A percentile compares a stretch with the other conserved stretches of the same genome.
Conservation (phyloP, 2,329 filamentous ascomycete species). For the Chaetomium sp. region DNA sequence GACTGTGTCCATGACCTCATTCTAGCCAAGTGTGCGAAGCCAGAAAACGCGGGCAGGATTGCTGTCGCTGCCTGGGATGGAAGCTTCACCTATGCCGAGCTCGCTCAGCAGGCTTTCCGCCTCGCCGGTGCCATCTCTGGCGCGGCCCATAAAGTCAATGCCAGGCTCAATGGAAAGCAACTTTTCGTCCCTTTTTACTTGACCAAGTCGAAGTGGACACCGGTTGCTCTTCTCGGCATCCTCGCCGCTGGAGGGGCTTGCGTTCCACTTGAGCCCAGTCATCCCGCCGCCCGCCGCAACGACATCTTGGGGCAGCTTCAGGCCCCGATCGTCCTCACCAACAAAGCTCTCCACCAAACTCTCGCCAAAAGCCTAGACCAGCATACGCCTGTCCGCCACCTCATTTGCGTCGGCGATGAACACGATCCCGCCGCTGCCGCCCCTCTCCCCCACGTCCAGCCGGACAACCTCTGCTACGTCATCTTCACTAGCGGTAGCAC, state of each 20-base stretch:
- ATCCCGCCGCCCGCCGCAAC: constrained; percentile 26
- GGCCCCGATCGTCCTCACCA: constrained; percentile 19
- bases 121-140: constrained; percentile 40
- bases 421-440: background rate
- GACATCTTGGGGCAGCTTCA: constrained; percentile 26
- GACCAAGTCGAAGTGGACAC: constrained; percentile 30
- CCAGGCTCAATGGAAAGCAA: constrained; percentile 25
- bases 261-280: constrained; percentile 27
- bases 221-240: constrained; percentile 28
- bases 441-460: constrained; percentile 11
- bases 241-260: constrained; percentile 28
- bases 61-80: constrained; percentile 55
- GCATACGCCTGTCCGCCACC: constrained; percentile 5
- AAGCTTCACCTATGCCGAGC: constrained; percentile 48
- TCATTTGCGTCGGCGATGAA: constrained; percentile 9
- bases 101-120: constrained; percentile 46
- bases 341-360: constrained; percentile 1
- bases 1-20: constrained; percentile 52
- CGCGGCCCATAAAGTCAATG: constrained; percentile 23
- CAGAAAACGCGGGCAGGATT: constrained; percentile 39
- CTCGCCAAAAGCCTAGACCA: constrained; percentile 14
- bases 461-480: constrained; percentile 37
- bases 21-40: constrained; percentile 40
- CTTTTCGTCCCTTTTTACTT: constrained; percentile 41
- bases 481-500: constrained; percentile 57